Base-by-base conservation (phyloP, 495 filamentous ascomycete species). In the Hypomontagnella submonticulosa region DNA sequence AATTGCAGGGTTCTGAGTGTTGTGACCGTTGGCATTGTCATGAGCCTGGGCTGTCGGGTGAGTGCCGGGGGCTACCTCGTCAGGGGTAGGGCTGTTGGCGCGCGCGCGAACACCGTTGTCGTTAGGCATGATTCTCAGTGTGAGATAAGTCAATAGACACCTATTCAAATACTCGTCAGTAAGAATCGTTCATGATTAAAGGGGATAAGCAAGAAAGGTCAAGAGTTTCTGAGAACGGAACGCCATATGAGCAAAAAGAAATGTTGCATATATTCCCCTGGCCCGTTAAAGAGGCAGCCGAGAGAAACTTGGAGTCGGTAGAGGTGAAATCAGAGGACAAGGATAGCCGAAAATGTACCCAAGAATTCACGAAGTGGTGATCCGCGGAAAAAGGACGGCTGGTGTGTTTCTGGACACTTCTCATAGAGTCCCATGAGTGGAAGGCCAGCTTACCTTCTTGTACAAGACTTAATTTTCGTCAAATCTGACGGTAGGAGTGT, bases 41-140 rank as follows among this genome's bases (percentile, higher is more conserved):
- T 72, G 63, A 15, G 56, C 46, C 20, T 71, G 61, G 7, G 47
- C 12, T 50, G 63, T 43, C 11, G 44, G 36, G n/a, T 70, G 63
- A 44, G 23, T n/a, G 18, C 4, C 12, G 0, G 49, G 11, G n/a
- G 10, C 20, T 38, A 23, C 30, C 10, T 55, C 50, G 2, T 44
- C 42, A 23, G 59, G 42, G 33, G 51, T 41, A 15, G 59, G 42
- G 33, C 42, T 41, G 19, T 15, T 44, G 40, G 19, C 37, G 30
- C 58, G 48, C 11, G n/a, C 12, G 10, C 41, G 40, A 23, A 52
- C 51, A 37, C 18, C 50, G 44, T 34, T 57, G 9, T 67, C 46
- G 15, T 27, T n/a, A 40, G 44, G 10, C 63, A 66, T 66, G 12
- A 37, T 61, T 41, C 1, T 43, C 9, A n/a, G 16, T 50, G 38